phyloP scores from a whole-genome alignment of 1,139 yeast genomes.

The Yamadazyma sp. region DNA sequence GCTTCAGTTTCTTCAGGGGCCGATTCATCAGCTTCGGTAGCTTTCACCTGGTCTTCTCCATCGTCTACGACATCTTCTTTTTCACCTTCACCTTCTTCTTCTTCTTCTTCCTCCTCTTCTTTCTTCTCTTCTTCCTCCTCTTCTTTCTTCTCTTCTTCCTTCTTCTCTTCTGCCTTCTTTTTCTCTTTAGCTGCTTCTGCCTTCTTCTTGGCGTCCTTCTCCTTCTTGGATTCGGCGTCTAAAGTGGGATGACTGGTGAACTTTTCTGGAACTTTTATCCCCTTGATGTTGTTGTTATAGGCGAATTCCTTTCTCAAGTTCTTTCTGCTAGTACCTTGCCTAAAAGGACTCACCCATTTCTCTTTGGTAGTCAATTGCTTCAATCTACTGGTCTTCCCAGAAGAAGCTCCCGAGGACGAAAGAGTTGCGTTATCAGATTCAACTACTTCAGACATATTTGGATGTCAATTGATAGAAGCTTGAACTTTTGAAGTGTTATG shows the following conservation, averaged over 20 bases:
- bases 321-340: conserved; percentile 29
- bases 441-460: conserved; percentile 9
- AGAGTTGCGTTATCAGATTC: conserved; percentile 6
- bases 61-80: conserved; percentile 11
- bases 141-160: conserved; percentile 8
- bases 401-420: conserved; percentile 2
- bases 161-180: conserved; percentile 11
- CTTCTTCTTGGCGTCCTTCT: conserved; percentile 14
- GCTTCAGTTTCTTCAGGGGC: conserved; percentile 20
- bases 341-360: conserved; percentile 55
- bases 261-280: conserved; percentile 42
- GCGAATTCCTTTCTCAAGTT: conserved; percentile 37
- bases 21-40: conserved; percentile 22
- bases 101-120: conserved; percentile 19
- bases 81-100: conserved; percentile 19
- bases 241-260: conserved; percentile 44
- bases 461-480: background rate
- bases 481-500: background rate
- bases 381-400: conserved; percentile 20
- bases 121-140: conserved; percentile 13
- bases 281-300: conserved; percentile 34
- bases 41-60: conserved; percentile 19
- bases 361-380: conserved; percentile 40
- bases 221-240: conserved; percentile 22
- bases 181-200: conserved; percentile 14